Base-by-base conservation (phyloP, 2,329 filamentous ascomycete genomes). In the Geoglossum cookeanum region DNA sequence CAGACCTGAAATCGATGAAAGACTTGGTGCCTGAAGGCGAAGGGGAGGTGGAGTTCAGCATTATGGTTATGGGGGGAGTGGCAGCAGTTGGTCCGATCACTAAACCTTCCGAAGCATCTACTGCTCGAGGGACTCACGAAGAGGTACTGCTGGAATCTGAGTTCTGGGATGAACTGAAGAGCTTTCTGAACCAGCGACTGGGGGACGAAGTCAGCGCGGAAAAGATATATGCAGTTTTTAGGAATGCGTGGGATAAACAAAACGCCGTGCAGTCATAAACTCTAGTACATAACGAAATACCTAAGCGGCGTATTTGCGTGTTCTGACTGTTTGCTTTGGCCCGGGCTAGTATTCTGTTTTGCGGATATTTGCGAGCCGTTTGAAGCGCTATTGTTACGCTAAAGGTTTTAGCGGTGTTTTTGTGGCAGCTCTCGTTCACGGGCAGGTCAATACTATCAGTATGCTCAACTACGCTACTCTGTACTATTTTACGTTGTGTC, bases 111-210 rank as follows among this genome's bases (percentile, higher is more conserved):
- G 45, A 9, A n/a, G 5, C 29, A n/a, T n/a, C 30, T 32, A n/a
- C 13, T 37, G 32, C 30, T 22, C 49, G 3, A 53, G 49, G 49
- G 2, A 69, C 74, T n/a, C 80, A 77, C 62, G 78, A 78, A 37
- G 71, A 70, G 57, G 78, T 78, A 32, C 76, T 84, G 22, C 66
- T 94, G 61, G 72, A 79, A 65, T 84, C 80, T 11, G 81, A 78
- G 57, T 98, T 98, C 67, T 98, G 92, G 92, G 71, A 71, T 7
- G 92, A 97, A 72, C 69, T 98, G 61, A 81, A 81, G 66, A 85
- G 79, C 0, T 97, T 91, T 69, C 67, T 98, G 68, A 72, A 81
- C 65, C 85, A 90, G 72, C 79, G 87, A 67, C 71, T 95, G 64
- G 81, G 84, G 69, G 85, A 94, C 66, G 81, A 76, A 55, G 68